Base-by-base conservation (phyloP, 169 alveolate species). In the Plasmodium fragile region DNA sequence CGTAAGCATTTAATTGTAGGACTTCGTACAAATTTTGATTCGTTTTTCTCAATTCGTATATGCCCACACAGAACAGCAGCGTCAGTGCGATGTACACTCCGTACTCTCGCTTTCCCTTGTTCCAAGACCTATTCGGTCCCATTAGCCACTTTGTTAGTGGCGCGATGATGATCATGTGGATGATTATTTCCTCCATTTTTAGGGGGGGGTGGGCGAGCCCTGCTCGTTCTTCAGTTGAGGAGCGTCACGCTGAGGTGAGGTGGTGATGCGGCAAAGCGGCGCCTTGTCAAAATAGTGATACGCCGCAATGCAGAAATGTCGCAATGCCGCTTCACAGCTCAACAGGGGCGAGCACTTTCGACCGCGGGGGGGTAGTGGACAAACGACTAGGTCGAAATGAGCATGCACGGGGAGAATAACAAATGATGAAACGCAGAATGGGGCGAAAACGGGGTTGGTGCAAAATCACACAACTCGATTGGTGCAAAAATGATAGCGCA, bases 61-160 rank as follows among this genome's bases (percentile, higher is more conserved):
- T 65, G 8, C 92, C 94, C n/a, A 90, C 94, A 70, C 53, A 79
- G 55, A 90, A 90, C 34, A 90, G 36, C 25, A 90, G 18, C 16
- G 80, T 3, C 22, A 90, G 75, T 8, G 94, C 94, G 5, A 90
- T 69, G 28, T 80, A 90, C 11, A 90, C 72, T 8, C 94, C 94
- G 36, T 90, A 90, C n/a, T 79, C 94, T 13, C 94, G 25, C 53
- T 90, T 90, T 13, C 92, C 94, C 36, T 90, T 79, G 55, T 90
- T 90, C 94, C 94, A 90, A 1, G 32, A 16, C 59, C 94, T 52
- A 45, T 90, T 81, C 30, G 82, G 81, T 39, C 94, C 92, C 11
- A 90, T 90, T 45, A 90, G n/a, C 94, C 94, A 90, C 53, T 79
- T 90, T 11, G 94, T 90, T 36, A 90, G 32, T 49, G 94, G 94